Percentiles rank a stretch among this genome's conserved stretches.
Evolutionary conservation across 331 rosid species (phyloP).

Genomic region (Rhamnella rubrinervis): DNA sequence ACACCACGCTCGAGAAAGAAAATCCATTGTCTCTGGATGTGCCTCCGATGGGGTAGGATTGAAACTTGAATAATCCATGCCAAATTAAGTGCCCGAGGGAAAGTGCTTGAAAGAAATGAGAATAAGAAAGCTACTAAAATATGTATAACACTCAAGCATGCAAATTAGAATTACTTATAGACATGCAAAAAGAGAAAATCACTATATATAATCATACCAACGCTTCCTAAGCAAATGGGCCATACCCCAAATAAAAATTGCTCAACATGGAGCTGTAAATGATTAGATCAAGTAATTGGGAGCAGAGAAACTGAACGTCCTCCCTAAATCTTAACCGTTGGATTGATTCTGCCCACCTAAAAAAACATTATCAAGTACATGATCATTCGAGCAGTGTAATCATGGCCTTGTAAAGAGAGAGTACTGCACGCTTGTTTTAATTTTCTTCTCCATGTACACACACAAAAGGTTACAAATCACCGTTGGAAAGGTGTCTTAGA

Average conservation of each 20-base stretch:
- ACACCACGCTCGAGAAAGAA: conserved; percentile 87
- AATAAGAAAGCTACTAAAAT: conserved; percentile 1
- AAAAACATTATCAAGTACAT: conserved; percentile 15
- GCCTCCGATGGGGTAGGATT: conserved; percentile 67
- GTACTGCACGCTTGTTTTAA: conserved; percentile 19
- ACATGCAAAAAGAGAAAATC: neutral
- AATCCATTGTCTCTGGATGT: conserved; percentile 85
- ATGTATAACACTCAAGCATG: neutral
- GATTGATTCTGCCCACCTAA: conserved; percentile 16
- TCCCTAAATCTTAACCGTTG: conserved; percentile 22
- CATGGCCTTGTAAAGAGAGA: conserved; percentile 1
- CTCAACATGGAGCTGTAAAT: neutral
- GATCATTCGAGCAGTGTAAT: neutral
- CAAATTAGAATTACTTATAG: neutral
- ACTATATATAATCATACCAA: neutral
- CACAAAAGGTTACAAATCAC: conserved; percentile 40
- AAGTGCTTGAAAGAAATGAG: neutral
- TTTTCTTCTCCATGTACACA: conserved; percentile 18
- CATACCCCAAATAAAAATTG: neutral
- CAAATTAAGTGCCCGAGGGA: neutral
- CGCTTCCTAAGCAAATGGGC: neutral
- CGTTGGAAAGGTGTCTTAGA: conserved; percentile 47
- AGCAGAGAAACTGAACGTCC: conserved; percentile 14
- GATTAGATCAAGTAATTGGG: conserved; percentile 2
- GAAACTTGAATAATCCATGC: conserved; percentile 39